Base-by-base conservation (phyloP, 768 basidiomycete genomes). In the Pisolithus marmoratus region DNA sequence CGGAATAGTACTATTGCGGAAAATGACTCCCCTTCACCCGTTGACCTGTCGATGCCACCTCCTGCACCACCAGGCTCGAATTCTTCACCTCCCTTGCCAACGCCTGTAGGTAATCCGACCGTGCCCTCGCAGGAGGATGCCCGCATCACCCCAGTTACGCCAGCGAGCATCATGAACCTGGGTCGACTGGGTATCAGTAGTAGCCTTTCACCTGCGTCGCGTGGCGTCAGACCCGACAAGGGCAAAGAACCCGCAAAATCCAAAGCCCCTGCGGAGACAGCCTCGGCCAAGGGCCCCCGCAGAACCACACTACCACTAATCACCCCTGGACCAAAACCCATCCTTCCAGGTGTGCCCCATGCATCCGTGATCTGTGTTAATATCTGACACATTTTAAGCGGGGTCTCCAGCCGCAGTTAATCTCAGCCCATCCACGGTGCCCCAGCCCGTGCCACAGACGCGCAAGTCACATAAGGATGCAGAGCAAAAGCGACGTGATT, bases 401-500 rank as follows among this genome's bases (percentile, higher is more conserved):
- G 72, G 72, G 8, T 67, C 66, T 24, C 58, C 69, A 34, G 40
- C 63, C 22, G 51, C 66, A 34, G 53, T 67, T 20, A 65, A 60
- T 27, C 45, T 58, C 14, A 27, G 63, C 20, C 56, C 68, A 20
- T 59, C 62, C 3, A 38, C 61, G 8, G 20, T 64, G 38, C 59
- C 64, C 56, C 79, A 63, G 41, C 67, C 68, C 38, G 70, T 69
- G 26, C 76, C 75, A 34, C 68, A 78, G 44, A 79, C 82, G 53
- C 91, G 90, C 67, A 85, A 85, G 26, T 90, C 90, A 7, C 90
- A 99, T 70, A 98, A 97, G 70, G 90, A 85, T 12, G 96, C 96
- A 5, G 96, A 99, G 69, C 96, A 99, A 67, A 94, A 94, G 65
- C 87, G 96, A 42, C 84, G 96, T 8, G 95, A 99, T 69, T 94